Evolutionary conservation across 306 rosid genomes (phyloP).

Genomic region (Quercus ilex): DNA sequence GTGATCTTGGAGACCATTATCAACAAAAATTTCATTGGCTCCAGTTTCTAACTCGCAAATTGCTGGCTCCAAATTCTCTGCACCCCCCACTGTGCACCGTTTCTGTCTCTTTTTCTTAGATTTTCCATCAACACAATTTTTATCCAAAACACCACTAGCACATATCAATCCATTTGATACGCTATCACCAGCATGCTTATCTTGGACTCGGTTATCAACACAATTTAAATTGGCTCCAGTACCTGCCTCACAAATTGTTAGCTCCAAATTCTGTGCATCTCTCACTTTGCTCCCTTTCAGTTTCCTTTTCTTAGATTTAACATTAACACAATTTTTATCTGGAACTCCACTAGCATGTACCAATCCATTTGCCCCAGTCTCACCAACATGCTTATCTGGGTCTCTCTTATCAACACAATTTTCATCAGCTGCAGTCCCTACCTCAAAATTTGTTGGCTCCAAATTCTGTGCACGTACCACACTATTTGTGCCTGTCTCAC

Average conservation of each 20-base stretch:
- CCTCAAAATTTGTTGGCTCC: not conserved
- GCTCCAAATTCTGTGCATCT: not conserved
- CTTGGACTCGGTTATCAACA: not conserved
- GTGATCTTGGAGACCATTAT: not conserved
- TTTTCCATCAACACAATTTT: not conserved
- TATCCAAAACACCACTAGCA: not conserved
- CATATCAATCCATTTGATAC: not conserved
- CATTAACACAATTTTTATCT: not conserved
- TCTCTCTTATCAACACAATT: not conserved
- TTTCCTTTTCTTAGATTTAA: not conserved
- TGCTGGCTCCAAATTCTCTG: not conserved
- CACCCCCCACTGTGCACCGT: not conserved
- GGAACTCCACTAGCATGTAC: not conserved
- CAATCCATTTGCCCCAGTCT: not conserved
- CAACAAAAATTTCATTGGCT: not conserved
- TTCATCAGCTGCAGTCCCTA: not conserved
- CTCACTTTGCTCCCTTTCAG: not conserved
- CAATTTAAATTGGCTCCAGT: not conserved
- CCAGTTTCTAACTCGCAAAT: not conserved
- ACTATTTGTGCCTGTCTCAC: not conserved
- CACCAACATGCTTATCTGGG: not conserved
- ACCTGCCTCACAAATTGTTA: not conserved
- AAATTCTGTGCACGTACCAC: not conserved
- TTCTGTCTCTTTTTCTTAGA: not conserved
- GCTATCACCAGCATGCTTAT: not conserved